These are phyloP conservation scores for Ananas comosus DNA, from an alignment of 176 grass and related monocot species.

Conservation along the genomic window DNA sequence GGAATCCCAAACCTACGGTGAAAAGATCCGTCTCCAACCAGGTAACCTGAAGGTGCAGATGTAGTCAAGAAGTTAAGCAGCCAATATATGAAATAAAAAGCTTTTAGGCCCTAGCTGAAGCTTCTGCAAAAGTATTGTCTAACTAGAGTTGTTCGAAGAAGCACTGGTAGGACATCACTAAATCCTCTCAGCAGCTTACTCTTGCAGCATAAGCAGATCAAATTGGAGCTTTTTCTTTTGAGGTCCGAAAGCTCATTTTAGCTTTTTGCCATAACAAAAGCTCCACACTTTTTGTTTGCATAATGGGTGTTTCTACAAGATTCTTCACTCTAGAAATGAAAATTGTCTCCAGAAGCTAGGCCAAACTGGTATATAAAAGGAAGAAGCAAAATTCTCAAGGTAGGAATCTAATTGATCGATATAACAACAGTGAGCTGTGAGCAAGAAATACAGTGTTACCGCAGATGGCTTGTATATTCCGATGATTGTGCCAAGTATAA, in stretches of 20 bases:
- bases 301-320: too few relatives aligned
- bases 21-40: slow-evolving; percentile 98
- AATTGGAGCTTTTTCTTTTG: too few relatives aligned
- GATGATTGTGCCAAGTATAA: slow-evolving; percentile 81
- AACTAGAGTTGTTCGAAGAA: too few relatives aligned
- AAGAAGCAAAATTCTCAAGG: not conserved
- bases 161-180: too few relatives aligned
- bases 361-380: not conserved
- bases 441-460: slow-evolving; percentile 38
- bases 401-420: not conserved
- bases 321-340: too few relatives aligned
- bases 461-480: slow-evolving; percentile 90
- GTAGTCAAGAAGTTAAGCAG: slow-evolving; percentile 17
- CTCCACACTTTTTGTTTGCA: not conserved
- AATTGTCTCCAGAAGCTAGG: too few relatives aligned
- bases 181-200: too few relatives aligned
- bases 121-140: too few relatives aligned
- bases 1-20: slow-evolving; percentile 74
- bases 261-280: not conserved
- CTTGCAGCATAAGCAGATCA: too few relatives aligned
- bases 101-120: too few relatives aligned
- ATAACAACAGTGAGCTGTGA: slow-evolving; percentile 9
- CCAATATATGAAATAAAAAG: not conserved
- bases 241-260: too few relatives aligned
- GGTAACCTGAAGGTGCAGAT: slow-evolving; percentile 51